phyloP scores from a whole-genome alignment of 83 land plant species.

The Diphasiastrum complanatum region DNA sequence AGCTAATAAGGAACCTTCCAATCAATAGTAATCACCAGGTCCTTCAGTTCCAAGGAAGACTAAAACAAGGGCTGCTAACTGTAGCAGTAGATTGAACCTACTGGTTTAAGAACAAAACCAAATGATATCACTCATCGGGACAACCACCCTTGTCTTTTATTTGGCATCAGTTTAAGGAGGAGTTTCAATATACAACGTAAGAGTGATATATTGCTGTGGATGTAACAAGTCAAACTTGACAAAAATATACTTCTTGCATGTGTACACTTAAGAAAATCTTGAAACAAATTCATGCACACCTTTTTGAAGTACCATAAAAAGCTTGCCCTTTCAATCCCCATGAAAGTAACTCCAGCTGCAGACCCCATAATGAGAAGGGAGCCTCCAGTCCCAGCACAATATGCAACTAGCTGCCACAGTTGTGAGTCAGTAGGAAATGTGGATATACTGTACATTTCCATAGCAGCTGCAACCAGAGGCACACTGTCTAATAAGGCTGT shows the following conservation, averaged over 20 bases:
- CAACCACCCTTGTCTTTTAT: too few species aligned
- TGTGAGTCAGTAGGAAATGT: slow-evolving; percentile 82
- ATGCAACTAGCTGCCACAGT: slow-evolving; percentile 96
- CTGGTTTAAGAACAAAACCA: too few species aligned
- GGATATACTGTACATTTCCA: slow-evolving; percentile 92
- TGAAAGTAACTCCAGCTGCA: slow-evolving; percentile 99
- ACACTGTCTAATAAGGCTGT: slow-evolving; percentile 98
- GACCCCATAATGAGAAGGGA: slow-evolving; percentile 98
- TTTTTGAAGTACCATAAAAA: slow-evolving; percentile 96
- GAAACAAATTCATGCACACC: slow-evolving; percentile 36
- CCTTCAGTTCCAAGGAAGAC: too few species aligned
- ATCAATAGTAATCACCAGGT: too few species aligned
- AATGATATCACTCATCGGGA: too few species aligned
- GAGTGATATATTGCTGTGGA: not conserved
- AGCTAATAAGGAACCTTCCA: too few species aligned
- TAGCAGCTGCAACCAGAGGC: slow-evolving; percentile 94
- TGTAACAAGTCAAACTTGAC: not conserved
- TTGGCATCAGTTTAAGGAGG: too few species aligned
- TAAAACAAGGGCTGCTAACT: too few species aligned
- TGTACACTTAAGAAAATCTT: not conserved
- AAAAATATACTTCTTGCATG: not conserved
- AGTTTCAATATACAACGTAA: not conserved
- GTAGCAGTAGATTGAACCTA: too few species aligned
- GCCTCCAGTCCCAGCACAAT: slow-evolving; percentile 98
- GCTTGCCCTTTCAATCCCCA: slow-evolving; percentile 99